A percentile compares a stretch with the other conserved stretches of the same genome.
Evolutionary conservation across 192 early-diverging fungal species (phyloP).

Genomic region (Backusella tarrabulga): DNA sequence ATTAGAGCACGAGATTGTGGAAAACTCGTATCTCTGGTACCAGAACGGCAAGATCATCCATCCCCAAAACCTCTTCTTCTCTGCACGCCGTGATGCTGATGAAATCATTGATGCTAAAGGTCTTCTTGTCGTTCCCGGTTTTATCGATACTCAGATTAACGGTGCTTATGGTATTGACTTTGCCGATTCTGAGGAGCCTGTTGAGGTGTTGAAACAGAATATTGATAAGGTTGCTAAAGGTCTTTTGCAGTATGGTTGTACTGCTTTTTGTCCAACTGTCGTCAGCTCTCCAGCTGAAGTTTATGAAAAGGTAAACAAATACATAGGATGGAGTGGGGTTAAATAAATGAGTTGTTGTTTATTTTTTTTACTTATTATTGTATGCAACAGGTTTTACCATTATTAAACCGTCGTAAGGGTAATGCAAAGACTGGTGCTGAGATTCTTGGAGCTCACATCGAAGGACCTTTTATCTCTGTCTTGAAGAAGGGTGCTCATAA

Average conservation of each 20-base stretch:
- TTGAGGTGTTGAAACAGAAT: constrained; percentile 58
- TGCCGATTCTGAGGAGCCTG: constrained; percentile 48
- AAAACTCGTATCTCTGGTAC: constrained; percentile 70
- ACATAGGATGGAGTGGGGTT: not conserved
- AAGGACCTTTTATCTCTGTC: constrained; percentile 60
- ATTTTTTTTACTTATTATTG: not conserved
- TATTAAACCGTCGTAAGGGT: constrained; percentile 65
- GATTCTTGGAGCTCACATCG: constrained; percentile 68
- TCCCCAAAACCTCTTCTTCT: constrained; percentile 70
- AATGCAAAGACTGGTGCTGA: constrained; percentile 62
- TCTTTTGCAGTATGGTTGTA: constrained; percentile 75
- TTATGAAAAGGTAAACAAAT: constrained; percentile 60
- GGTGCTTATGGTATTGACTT: constrained; percentile 85
- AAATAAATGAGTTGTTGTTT: not conserved
- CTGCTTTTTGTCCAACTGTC: constrained; percentile 79
- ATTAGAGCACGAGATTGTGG: constrained; percentile 67
- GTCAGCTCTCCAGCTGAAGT: constrained; percentile 71
- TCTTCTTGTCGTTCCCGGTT: constrained; percentile 72
- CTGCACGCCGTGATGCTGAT: constrained; percentile 62
- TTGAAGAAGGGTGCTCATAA: constrained; percentile 80
- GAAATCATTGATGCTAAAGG: constrained; percentile 70
- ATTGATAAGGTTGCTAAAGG: constrained; percentile 71
- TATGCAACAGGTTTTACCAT: constrained; percentile 49
- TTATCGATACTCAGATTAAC: constrained; percentile 81
- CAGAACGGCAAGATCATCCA: constrained; percentile 79